Percentiles rank a stretch among this genome's conserved stretches.
These are phyloP conservation scores for Verticillium tricorpus DNA, from an alignment of 2,329 filamentous ascomycete genomes.

Conservation along the genomic window DNA sequence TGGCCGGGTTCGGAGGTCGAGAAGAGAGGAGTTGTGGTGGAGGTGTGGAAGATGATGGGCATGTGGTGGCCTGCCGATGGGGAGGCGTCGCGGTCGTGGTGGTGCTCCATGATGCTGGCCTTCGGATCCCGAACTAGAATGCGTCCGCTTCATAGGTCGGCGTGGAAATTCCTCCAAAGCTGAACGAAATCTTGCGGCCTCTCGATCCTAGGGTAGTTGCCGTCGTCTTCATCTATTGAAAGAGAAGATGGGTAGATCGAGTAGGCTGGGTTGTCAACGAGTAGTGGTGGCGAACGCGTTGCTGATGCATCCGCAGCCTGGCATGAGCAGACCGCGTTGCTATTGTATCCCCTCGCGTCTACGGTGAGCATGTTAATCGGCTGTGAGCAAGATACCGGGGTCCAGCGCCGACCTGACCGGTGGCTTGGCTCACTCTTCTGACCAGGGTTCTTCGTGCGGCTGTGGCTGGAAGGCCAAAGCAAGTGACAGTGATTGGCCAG, in stretches of 20 bases:
- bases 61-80: not conserved
- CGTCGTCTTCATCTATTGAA: not conserved
- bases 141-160: not conserved
- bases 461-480: not conserved
- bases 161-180: not conserved
- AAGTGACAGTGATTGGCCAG: not conserved
- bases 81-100: not conserved
- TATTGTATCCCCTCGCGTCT: not conserved
- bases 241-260: not conserved
- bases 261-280: not conserved
- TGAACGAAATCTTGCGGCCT: no score
- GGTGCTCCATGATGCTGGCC: not conserved
- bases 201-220: no score
- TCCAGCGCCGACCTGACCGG: not conserved
- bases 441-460: not conserved
- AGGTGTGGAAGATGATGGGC: slow-evolving; percentile 8
- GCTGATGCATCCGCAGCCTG: not conserved
- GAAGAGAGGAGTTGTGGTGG: slow-evolving; percentile 1
- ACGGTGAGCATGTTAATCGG: not conserved
- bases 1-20: not conserved
- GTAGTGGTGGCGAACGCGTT: not conserved
- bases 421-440: not conserved
- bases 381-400: not conserved
- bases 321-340: not conserved
- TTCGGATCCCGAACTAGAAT: no score